These are phyloP conservation scores for Amoebophrya sp. DNA, from an alignment of 169 alveolate species.

Conservation along the genomic window DNA sequence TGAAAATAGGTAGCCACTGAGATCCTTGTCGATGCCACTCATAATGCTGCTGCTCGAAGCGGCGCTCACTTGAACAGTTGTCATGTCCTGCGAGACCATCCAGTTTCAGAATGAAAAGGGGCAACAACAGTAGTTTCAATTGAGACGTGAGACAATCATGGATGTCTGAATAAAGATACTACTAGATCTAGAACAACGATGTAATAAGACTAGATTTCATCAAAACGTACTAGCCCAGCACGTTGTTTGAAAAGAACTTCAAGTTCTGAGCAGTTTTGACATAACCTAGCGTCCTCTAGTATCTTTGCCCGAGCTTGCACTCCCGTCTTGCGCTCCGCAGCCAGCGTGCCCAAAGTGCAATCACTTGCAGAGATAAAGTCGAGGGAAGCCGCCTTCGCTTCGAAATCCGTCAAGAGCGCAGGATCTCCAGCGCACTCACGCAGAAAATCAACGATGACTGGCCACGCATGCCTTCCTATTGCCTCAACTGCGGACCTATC, in stretches of 20 bases:
- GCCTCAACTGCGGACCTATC: neutral
- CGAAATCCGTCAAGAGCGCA: neutral
- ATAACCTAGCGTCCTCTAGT: neutral
- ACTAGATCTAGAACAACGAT: too few relatives aligned
- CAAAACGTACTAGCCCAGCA: too few relatives aligned
- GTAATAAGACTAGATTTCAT: too few relatives aligned
- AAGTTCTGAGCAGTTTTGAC: too few relatives aligned
- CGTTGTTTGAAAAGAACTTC: too few relatives aligned
- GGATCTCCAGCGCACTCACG: neutral
- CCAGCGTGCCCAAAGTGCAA: neutral
- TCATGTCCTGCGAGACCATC: slow-evolving; percentile 27
- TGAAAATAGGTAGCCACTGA: neutral
- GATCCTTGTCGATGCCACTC: neutral
- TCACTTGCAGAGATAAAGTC: neutral
- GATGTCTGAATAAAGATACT: too few relatives aligned
- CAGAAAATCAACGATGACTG: neutral
- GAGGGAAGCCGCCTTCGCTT: neutral
- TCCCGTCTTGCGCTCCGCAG: slow-evolving; percentile 17
- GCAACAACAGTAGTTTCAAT: too few relatives aligned
- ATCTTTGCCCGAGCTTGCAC: slow-evolving; percentile 8
- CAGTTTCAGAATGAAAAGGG: too few relatives aligned
- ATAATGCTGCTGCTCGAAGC: neutral
- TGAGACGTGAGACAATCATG: too few relatives aligned
- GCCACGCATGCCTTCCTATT: neutral
- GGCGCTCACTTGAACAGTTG: neutral